Base-by-base conservation (phyloP, 768 basidiomycete species). In the Leccinum aurantiacum region DNA sequence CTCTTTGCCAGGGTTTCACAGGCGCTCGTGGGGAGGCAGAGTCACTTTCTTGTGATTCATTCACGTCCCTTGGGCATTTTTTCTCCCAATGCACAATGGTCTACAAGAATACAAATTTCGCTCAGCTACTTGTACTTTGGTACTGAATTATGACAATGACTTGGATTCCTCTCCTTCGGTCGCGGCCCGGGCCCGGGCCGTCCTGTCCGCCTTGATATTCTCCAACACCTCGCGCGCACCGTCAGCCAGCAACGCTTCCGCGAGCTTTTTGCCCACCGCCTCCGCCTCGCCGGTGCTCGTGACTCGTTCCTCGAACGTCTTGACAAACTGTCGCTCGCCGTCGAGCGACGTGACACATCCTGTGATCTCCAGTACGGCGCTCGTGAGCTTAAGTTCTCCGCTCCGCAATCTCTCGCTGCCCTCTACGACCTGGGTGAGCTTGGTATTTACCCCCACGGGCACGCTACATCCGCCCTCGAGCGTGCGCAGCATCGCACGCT, bases 401-500 rank as follows among this genome's bases (percentile, higher is more conserved):
- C 70, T 76, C 51, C 59, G 61, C 62, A 70, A 54, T 46, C 69
- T 69, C 11, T 75, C 72, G 4, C 71, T 62, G n/a, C 75, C 74
- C 41, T 67, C 68, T 13, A 67, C 67, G 6, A 65, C 63, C 11
- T 70, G 68, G 15, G 74, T 72, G 58, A 89, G 72, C 50, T 71
- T 75, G 29, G 85, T 87, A 54, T 80, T 77, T 29, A 93, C 88
- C 4, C 95, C 96, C 15, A 99, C 95, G 3, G 96, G 96, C 0
- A 99, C 95, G 62, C 92, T 95, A 76, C 97, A 99, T 25, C 97
- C 97, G 29, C 97, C 97, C 74, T 98, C 97, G 55, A 98, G 79
- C 24, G 89, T 87, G n/a, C 89, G 80, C 63, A 98, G 78, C 74
- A 91, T 89, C 1, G 89, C 91, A 14, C 97, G 84, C 75, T 99